Evolutionary conservation across 495 filamentous ascomycete species (phyloP), one percentile per base, ranked within the genome.

Genomic region (Coniosporium apollinis): DNA sequence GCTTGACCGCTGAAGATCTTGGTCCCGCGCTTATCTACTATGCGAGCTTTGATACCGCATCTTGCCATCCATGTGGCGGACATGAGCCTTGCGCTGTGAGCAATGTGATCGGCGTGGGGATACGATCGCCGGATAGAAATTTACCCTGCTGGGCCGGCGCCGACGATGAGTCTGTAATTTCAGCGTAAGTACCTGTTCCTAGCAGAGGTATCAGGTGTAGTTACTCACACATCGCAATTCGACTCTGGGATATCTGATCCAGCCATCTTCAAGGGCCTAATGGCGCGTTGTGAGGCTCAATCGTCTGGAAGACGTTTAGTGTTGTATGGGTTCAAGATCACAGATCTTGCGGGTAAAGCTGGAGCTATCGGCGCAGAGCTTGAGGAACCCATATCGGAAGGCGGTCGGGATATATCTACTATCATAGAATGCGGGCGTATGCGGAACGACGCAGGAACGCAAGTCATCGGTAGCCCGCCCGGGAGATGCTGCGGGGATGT

Each of bases 81-180:
- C 65, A 75, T 75, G 6, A 79, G 59, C 30, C 67, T 50, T 9
- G 22, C 14, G 15, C 4, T 5, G 30, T 19, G 5, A 25, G 10
- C 15, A 10, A 28, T 36, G 8, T 8, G 30, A n/a, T 20, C 1
- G 11, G 17, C 4, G 26, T 9, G 30, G 14, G 19, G 8, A 22
- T 5, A 28, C 7, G 26, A 10, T 20, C 6, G 10, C 17, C 33
- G 8, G n/a, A 13, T 13, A 9, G 9, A 30, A 22, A 36, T 32
- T 33, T 44, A 47, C 44, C 66, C 73, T 0, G 73, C 65, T 0
- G 75, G 74, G n/a, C 74, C 74, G n/a, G 74, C 72, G 6, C 76
- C 76, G 16, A 78, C 52, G 20, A 79, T 70, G 33, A 80, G 54
- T 5, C 47, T 50, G 18, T 11, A 7, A 32, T 7, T 22, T n/a